phyloP scores from a whole-genome alignment of 148 eudicot genomes.

The Nyssa sinensis region DNA sequence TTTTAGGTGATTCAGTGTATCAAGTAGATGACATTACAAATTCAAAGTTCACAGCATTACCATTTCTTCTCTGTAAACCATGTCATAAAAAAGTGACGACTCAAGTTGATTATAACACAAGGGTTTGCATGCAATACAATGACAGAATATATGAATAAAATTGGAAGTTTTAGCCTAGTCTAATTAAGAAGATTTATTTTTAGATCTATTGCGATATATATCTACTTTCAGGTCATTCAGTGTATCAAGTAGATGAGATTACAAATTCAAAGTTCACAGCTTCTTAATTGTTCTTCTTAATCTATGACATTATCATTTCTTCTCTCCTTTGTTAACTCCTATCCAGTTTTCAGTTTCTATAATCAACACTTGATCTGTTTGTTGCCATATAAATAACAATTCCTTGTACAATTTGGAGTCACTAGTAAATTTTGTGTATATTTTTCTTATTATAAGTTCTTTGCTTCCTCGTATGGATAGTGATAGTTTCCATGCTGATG shows the following conservation, averaged over 20 bases:
- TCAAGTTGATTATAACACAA: not conserved
- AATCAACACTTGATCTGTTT: not conserved
- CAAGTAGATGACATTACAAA: not conserved
- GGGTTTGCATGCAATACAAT: not conserved
- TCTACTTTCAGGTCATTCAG: not conserved
- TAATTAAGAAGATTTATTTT: not conserved
- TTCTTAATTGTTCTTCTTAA: not conserved
- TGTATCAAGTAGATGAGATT: not conserved
- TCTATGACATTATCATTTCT: not conserved
- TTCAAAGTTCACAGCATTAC: not conserved
- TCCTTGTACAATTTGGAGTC: not conserved
- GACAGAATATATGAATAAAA: not conserved
- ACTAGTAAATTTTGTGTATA: not conserved
- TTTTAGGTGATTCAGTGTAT: not conserved
- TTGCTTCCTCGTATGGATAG: not conserved
- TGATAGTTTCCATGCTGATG: not conserved
- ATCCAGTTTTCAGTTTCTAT: not conserved
- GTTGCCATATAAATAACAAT: not conserved
- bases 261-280: not conserved
- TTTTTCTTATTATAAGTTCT: not conserved
- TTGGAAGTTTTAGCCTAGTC: not conserved
- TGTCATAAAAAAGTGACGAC: too few relatives aligned
- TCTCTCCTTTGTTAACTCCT: constrained; percentile 1
- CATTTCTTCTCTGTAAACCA: constrained; percentile 1
- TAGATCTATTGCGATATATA: not conserved